Evolutionary conservation across 495 filamentous ascomycete genomes (phyloP), one percentile per base, ranked within the genome.

Genomic region (Cercophora newfieldiana): DNA sequence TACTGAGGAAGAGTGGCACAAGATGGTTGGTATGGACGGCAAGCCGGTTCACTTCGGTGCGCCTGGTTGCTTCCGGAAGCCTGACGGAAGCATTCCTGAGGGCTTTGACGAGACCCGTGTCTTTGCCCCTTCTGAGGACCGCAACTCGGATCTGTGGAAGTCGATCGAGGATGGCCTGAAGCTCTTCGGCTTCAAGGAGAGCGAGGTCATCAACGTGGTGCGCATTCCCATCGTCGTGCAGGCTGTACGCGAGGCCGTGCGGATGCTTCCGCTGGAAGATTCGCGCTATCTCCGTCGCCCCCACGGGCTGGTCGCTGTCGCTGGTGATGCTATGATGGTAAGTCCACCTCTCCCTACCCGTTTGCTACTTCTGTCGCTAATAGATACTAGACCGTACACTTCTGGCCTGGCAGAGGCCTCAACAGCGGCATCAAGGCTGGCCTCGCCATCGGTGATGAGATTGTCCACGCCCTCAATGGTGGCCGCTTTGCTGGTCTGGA

Each of bases 201-300:
- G 64, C 10, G 76, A 78, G 58, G 76, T 78, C n/a, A 77, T 76
- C 68, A 78, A 78, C 62, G 71, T 78, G 16, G 76, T 78, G 24
- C 70, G 76, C 24, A 78, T 78, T 21, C 76, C 76, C 31, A 78
- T 78, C 31, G 76, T 78, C 1, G 76, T 78, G 8, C 76, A 78
- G 50, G 76, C 76, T 19, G 76, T 78, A 10, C 65, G 75, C 21
- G 75, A 78, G 61, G 76, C 75, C 10, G 76, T 77, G 12, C 73
- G 74, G 25, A 57, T 68, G 58, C 68, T 78, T 10, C 75, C 76
- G 2, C 66, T 71, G 0, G 66, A 68, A 37, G 76, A 78, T 30
- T 69, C 70, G 3, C 60, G 66, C 47, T 68, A 54, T 8, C 57
- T 78, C n/a, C 61, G 61, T 16, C 73, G 76, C 1, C 76, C 76